Percentiles rank a stretch among this genome's conserved stretches.
Conservation (phyloP, 345 rosid genomes). For the Barbarea vulgaris region DNA sequence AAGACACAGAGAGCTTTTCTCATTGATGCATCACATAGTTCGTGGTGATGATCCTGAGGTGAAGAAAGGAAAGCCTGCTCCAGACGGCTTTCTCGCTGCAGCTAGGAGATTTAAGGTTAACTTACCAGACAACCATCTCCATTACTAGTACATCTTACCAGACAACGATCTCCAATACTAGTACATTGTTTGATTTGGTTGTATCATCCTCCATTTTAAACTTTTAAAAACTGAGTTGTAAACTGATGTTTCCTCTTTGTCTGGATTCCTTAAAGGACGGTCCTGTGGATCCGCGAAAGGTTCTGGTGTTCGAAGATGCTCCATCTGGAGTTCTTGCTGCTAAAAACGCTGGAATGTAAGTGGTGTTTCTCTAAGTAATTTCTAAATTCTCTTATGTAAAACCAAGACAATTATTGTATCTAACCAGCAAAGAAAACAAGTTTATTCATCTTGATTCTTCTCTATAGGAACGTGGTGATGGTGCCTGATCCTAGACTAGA, state of each 20-base stretch:
- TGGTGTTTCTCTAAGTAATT: slow-evolving; percentile 22
- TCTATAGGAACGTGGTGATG: slow-evolving; percentile 73
- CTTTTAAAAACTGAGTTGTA: slow-evolving; percentile 4
- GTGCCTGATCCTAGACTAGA: slow-evolving; percentile 95
- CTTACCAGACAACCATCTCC: slow-evolving; percentile 34
- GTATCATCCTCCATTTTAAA: background rate
- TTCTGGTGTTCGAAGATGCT: slow-evolving; percentile 95
- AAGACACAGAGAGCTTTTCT: slow-evolving; percentile 75
- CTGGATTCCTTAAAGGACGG: slow-evolving; percentile 55
- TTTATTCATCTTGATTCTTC: background rate
- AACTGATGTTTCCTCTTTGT: background rate
- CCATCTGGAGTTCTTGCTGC: slow-evolving; percentile 95
- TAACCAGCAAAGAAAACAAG: slow-evolving; percentile 10
- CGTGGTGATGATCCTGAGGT: slow-evolving; percentile 98
- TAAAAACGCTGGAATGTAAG: slow-evolving; percentile 93
- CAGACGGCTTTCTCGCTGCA: slow-evolving; percentile 88
- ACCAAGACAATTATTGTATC: background rate
- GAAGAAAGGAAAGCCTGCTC: slow-evolving; percentile 91
- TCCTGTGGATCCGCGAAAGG: slow-evolving; percentile 53
- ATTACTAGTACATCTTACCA: slow-evolving; percentile 43
- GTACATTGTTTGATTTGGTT: background rate
- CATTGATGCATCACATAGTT: slow-evolving; percentile 94
- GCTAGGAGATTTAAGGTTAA: slow-evolving; percentile 92
- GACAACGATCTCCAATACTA: background rate
- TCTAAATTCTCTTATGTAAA: background rate